phyloP scores from a whole-genome alignment of 495 filamentous ascomycete species.

The Pseudomonodictys pantanalensis region DNA sequence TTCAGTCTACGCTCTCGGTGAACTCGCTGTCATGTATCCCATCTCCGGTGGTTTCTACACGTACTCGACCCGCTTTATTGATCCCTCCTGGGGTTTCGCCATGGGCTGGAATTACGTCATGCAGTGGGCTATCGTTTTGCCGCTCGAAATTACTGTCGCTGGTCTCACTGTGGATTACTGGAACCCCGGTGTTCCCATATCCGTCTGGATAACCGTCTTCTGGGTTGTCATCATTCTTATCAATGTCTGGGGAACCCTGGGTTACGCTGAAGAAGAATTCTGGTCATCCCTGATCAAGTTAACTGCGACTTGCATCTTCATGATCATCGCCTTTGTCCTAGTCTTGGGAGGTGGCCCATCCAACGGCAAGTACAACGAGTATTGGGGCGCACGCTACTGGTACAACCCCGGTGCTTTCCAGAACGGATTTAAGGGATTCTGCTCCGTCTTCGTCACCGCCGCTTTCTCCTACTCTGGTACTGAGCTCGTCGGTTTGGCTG shows the following conservation, averaged over 20 bases:
- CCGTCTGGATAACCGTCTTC: constrained; percentile 51
- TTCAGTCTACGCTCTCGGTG: constrained; percentile 62
- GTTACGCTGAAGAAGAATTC: constrained; percentile 58
- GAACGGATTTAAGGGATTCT: constrained; percentile 68
- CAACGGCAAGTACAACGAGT: constrained; percentile 41
- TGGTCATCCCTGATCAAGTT: constrained; percentile 51
- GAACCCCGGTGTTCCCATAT: constrained; percentile 45
- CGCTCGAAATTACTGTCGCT: constrained; percentile 52
- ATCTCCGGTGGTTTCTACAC: constrained; percentile 61
- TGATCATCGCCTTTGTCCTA: constrained; percentile 40
- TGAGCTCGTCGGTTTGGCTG: constrained; percentile 49
- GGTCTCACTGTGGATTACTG: constrained; percentile 61
- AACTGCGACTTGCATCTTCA: constrained; percentile 46
- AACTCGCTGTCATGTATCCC: constrained; percentile 68
- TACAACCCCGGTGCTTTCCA: constrained; percentile 59
- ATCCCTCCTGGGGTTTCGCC: constrained; percentile 56
- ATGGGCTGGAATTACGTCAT: constrained; percentile 54
- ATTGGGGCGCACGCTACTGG: constrained; percentile 50
- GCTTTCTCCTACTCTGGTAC: constrained; percentile 67
- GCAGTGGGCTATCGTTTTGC: constrained; percentile 46
- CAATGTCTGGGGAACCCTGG: constrained; percentile 48
- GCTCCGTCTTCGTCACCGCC: constrained; percentile 62
- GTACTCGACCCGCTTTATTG: constrained; percentile 56
- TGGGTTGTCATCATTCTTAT: constrained; percentile 46
- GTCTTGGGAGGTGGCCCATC: constrained; percentile 36